These are phyloP conservation scores for Chaetomium cochliodes DNA, from an alignment of 495 filamentous ascomycete genomes.

Conservation along the genomic window DNA sequence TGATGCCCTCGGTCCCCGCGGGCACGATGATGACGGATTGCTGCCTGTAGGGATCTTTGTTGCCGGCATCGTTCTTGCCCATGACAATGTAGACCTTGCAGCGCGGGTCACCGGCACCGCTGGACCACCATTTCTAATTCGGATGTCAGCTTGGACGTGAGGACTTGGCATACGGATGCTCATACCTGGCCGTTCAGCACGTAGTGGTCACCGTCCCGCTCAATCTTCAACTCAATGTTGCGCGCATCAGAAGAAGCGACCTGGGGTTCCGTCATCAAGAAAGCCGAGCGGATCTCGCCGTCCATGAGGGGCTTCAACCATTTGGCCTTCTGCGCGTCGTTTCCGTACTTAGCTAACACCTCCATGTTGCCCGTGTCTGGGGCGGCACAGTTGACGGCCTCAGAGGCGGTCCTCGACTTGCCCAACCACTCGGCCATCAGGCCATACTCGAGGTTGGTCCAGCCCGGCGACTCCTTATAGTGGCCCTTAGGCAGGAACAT, in stretches of 20 bases:
- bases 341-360: constrained; percentile 89
- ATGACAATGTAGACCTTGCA: constrained; percentile 90
- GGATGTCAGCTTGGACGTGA: constrained; percentile 14
- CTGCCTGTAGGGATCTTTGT: constrained; percentile 75
- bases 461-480: constrained; percentile 90
- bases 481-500: constrained; percentile 94
- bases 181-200: constrained; percentile 79
- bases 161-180: neutral
- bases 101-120: constrained; percentile 84
- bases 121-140: constrained; percentile 90
- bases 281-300: constrained; percentile 82
- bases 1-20: constrained; percentile 70
- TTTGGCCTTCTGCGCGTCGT: constrained; percentile 79
- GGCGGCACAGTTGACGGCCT: constrained; percentile 88
- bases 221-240: constrained; percentile 82
- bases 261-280: constrained; percentile 91
- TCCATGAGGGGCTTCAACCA: constrained; percentile 84
- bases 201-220: constrained; percentile 75
- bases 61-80: constrained; percentile 74
- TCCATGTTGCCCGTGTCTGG: constrained; percentile 98
- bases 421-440: constrained; percentile 90
- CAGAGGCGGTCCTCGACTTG: constrained; percentile 72
- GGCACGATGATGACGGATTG: constrained; percentile 89
- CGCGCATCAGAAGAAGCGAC: constrained; percentile 83
- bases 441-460: constrained; percentile 87